Percentiles rank a stretch among this genome's conserved stretches.
These are phyloP conservation scores for Tricholoma flavovirens DNA, from an alignment of 768 basidiomycete species.

Conservation along the genomic window DNA sequence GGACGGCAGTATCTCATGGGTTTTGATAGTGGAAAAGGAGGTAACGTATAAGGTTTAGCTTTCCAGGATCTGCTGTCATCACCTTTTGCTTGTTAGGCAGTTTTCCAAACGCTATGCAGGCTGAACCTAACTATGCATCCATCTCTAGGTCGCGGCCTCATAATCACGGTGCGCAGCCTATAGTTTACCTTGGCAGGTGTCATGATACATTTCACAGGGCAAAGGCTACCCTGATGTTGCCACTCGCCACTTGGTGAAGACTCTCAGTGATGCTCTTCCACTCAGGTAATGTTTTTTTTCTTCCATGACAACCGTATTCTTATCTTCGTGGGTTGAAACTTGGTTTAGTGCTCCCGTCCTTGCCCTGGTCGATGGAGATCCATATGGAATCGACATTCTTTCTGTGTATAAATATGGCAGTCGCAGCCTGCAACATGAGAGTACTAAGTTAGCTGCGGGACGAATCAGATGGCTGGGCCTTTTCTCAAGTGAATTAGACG, in stretches of 20 bases:
- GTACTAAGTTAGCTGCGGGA: slow-evolving; percentile 55
- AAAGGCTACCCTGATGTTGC: slow-evolving; percentile 97
- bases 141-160: slow-evolving; percentile 55
- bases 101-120: slow-evolving; percentile 84
- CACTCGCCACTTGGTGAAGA: slow-evolving; percentile 78
- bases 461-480: slow-evolving; percentile 82
- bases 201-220: slow-evolving; percentile 48
- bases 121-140: slow-evolving; percentile 45
- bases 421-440: slow-evolving; percentile 62
- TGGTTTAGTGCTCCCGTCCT: slow-evolving; percentile 63
- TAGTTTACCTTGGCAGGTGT: slow-evolving; percentile 3
- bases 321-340: neutral
- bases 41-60: slow-evolving; percentile 29
- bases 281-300: slow-evolving; percentile 33
- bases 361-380: slow-evolving; percentile 84
- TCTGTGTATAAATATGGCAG: slow-evolving; percentile 87
- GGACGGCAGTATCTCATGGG: slow-evolving; percentile 56
- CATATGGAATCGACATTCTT: slow-evolving; percentile 89
- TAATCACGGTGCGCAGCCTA: slow-evolving; percentile 63
- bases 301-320: slow-evolving; percentile 1
- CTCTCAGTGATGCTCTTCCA: slow-evolving; percentile 62
- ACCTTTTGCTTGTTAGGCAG: slow-evolving; percentile 52
- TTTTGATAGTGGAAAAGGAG: slow-evolving; percentile 93
- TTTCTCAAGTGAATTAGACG: slow-evolving; percentile 56
- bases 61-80: neutral